Evolutionary conservation across 768 basidiomycete genomes (phyloP), one percentile per base, ranked within the genome.

Genomic region (Calocybe gangraenosa): DNA sequence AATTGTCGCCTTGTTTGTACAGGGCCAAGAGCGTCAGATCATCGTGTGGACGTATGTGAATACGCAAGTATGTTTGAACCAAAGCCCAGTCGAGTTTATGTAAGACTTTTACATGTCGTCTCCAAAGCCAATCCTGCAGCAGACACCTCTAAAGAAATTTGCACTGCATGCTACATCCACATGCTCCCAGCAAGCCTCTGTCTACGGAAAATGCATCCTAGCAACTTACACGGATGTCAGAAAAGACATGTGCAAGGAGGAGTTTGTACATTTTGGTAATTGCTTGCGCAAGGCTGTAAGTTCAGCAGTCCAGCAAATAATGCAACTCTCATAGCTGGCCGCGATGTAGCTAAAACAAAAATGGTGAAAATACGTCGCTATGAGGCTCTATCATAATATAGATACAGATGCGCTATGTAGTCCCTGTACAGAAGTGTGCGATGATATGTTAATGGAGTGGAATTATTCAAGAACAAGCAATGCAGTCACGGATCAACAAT

Each of bases 181-280:
- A 13, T 90, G 88, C 55, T 69, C 84, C 7, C 50, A 71, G 6
- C 78, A 92, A 58, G 92, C 93, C 20, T 63, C 79, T 3, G 71
- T 66, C 4, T 99, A 99, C 61, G 95, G 92, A 18, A 85, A 85
- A 69, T 99, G 95, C 65, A 82, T 98, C 37, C 69, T 86, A 21
- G 76, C 80, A 1, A 78, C 78, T 3, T 95, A 96, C 63, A 79
- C 79, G 21, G 95, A 98, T 50, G 84, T 92, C 4, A 78, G 70
- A 48, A 87, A 86, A 62, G 88, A 90, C 54, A 78, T 81, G 55
- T 99, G 95, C 68, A 79, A 79, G 40, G 75, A 77, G 2, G 92
- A 97, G 64, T 98, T 96, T 50, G 71, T 71, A 10, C 79, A 78
- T 51, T 99, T 98, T 64, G 85, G 82, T 32, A 70, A 76, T 23